phyloP scores from a whole-genome alignment of 179 eudicot species.

The Corrigiola litoralis region DNA sequence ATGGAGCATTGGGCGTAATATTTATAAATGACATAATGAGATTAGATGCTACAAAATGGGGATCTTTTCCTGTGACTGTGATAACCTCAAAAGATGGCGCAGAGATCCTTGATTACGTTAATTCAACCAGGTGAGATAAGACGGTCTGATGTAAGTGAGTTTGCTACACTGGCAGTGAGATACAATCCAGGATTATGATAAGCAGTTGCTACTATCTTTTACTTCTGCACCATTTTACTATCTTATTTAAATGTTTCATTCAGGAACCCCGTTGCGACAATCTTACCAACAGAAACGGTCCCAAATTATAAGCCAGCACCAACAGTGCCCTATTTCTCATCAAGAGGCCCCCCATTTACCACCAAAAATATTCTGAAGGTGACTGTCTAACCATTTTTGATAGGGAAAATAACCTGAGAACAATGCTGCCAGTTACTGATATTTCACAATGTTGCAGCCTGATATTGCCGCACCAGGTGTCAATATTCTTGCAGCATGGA shows the following conservation, averaged over 20 bases:
- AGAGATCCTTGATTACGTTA: constrained; percentile 37
- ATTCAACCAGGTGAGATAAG: constrained; percentile 42
- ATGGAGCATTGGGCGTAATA: constrained; percentile 48
- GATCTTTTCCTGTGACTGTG: constrained; percentile 34
- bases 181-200: too few species aligned
- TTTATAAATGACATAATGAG: constrained; percentile 27
- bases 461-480: constrained; percentile 81
- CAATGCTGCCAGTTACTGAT: background rate
- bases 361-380: constrained; percentile 59
- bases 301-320: constrained; percentile 58
- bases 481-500: constrained; percentile 65
- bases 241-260: background rate
- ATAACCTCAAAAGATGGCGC: constrained; percentile 39
- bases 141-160: background rate
- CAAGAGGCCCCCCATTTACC: constrained; percentile 56
- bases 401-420: background rate
- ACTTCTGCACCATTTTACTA: too few species aligned
- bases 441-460: constrained; percentile 39
- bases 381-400: background rate
- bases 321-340: constrained; percentile 49
- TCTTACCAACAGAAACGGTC: constrained; percentile 36
- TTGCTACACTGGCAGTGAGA: background rate
- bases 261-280: constrained; percentile 51
- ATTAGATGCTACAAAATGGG: constrained; percentile 28
- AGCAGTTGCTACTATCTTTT: too few species aligned